Base-by-base conservation (phyloP, 495 filamentous ascomycete genomes). In the Sporormia fimetaria region DNA sequence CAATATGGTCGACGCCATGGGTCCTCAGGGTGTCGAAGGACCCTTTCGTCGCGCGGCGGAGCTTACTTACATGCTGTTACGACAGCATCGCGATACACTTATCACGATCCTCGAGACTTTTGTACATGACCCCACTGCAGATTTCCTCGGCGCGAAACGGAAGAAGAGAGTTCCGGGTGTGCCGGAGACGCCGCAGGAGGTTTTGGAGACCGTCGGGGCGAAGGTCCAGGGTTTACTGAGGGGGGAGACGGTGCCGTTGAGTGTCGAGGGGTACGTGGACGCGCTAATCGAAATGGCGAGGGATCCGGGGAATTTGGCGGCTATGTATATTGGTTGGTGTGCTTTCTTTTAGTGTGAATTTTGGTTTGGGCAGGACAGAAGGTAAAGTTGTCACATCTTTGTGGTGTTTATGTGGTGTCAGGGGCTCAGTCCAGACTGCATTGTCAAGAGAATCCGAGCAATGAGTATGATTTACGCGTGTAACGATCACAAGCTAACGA, bases 311-410 rank as follows among this genome's bases (percentile, higher is more conserved):
- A 87, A 83, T 52, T 63, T 99, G 59, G 72, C 81, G 11, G 70
- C 70, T 4, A 98, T 98, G 90, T 98, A 98, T 62, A 90, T 96
- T 63, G 90, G 90, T 17, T 98, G 90, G 90, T 94, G 85, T 69
- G 73, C 88, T 15, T 96, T 95, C 56, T 77, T 94, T 49, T 95
- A 51, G 63, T 30, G 28, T 12, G 30, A 2, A 18, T 33, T 16
- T 40, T 16, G 12, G 25, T 27, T 27, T 27, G 7, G 7, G 12
- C 7, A 7, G 25, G 7, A 27, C 12, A 12, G 12, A 12, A 12
- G 25, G 25, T 27, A 7, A 27, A 12, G 25, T n/a, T n/a, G n/a
- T n/a, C n/a, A n/a, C n/a, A n/a, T n/a, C n/a, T n/a, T n/a, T 27
- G 25, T n/a, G 25, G 25, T 27, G 25, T 27, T 27, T 27, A 27